A percentile compares a stretch with the other conserved stretches of the same genome.
These are phyloP conservation scores for Cordyceps javanica DNA, from an alignment of 2,329 filamentous ascomycete species.

Conservation along the genomic window DNA sequence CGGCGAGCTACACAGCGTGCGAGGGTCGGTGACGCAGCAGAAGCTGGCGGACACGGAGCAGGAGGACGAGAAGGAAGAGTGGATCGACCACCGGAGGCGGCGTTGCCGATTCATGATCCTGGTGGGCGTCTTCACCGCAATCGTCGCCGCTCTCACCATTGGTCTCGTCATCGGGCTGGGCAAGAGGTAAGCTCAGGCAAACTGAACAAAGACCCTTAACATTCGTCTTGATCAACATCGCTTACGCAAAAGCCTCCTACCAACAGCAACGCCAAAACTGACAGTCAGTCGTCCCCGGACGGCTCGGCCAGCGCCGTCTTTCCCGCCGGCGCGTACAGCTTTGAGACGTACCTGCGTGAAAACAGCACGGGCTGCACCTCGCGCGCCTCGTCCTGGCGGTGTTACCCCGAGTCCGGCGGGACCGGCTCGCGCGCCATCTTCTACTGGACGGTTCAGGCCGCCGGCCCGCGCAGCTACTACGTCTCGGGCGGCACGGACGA, in stretches of 20 bases:
- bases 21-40: conserved; percentile 7
- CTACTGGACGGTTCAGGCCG: conserved; percentile 39
- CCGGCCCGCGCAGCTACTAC: conserved; percentile 32
- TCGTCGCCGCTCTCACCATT: conserved; percentile 12
- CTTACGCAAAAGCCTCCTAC: neutral
- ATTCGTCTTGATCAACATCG: neutral
- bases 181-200: conserved; percentile 4
- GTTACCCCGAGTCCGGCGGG: conserved; percentile 46
- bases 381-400: conserved; percentile 53
- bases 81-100: conserved; percentile 12
- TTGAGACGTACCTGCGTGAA: conserved; percentile 52
- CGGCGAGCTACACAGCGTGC: neutral
- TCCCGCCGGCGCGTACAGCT: conserved; percentile 56
- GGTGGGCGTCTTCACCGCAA: conserved; percentile 10
- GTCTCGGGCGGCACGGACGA: conserved; percentile 49
- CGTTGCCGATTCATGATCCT: conserved; percentile 13
- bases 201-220: neutral
- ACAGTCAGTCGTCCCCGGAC: neutral
- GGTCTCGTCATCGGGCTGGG: conserved; percentile 13
- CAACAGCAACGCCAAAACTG: neutral
- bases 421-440: conserved; percentile 41
- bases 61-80: conserved; percentile 13
- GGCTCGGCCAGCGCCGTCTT: conserved; percentile 31
- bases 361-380: conserved; percentile 51
- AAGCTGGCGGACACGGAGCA: conserved; percentile 2